Evolutionary conservation across 2,329 filamentous ascomycete genomes (phyloP), one percentile per base, ranked within the genome.

Genomic region (Aspergillus chevalieri): DNA sequence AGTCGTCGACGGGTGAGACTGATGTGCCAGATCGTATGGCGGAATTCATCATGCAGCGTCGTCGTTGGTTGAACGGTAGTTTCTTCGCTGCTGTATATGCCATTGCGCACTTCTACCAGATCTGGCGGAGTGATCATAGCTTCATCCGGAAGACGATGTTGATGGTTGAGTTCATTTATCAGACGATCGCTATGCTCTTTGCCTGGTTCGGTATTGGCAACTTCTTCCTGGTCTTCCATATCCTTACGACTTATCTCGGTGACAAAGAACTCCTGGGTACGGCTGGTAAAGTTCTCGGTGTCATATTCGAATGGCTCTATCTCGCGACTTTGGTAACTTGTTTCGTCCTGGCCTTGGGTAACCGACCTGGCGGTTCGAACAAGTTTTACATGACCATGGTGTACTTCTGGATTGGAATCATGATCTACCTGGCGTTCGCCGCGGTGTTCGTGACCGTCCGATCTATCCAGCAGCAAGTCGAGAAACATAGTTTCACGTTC

Each of bases 181-280:
- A 96, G 71, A 93, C 89, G 1, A 79, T 85, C 71, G 95, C 89
- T 78, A 96, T 97, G 89, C 80, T 98, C 65, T 98, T 97, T 68
- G 91, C 93, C 47, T 98, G 93, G 93, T 97, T 98, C 66, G 89
- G 87, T 61, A 93, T 97, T 64, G 83, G 93, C 65, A 98, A 98
- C 74, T 98, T 98, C 80, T 98, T 97, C 80, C 75, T 98, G 65
- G 92, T 98, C 59, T 98, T 98, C 77, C 91, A 91, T 70, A 97
- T 98, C 66, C 76, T 98, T 56, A 97, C 92, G 1, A 86, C 84
- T 9, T 95, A 91, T 62, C 76, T 98, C 57, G 86, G 89, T 43
- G 78, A 81, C 22, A 61, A 73, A 0, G 69, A 79, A 28, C 78
- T 96, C 22, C 79, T 96, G 2, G 89, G 90, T 44, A 84, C 80